Evolutionary conservation across 83 land plant genomes (phyloP).

Genomic region (Picea engelmannii): DNA sequence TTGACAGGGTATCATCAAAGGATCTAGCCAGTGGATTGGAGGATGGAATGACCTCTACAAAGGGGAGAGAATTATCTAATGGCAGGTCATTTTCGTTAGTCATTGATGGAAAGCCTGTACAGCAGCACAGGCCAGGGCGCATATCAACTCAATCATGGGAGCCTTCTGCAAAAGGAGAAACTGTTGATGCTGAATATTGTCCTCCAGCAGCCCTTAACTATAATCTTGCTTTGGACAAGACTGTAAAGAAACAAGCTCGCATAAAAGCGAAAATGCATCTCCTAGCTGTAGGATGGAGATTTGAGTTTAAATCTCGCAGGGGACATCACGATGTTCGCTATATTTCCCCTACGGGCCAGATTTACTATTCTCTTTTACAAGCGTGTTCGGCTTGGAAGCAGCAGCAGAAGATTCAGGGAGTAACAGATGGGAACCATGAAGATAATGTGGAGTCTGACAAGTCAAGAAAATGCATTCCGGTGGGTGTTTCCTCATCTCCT

Average conservation of each 20-base stretch:
- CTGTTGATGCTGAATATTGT: constrained; percentile 26
- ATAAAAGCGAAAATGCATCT: constrained; percentile 19
- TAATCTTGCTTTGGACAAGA: background rate
- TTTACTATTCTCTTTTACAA: constrained; percentile 35
- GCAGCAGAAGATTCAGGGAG: background rate
- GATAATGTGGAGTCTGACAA: background rate
- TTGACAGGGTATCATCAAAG: background rate
- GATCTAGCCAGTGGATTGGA: background rate
- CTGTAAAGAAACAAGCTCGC: background rate
- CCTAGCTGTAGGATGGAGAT: constrained; percentile 39
- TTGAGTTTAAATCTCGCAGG: constrained; percentile 16
- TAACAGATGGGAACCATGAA: background rate
- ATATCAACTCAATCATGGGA: constrained; percentile 4
- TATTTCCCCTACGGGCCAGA: constrained; percentile 36
- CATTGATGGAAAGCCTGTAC: background rate
- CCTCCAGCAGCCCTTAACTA: constrained; percentile 23
- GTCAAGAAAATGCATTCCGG: background rate
- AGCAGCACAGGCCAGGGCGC: background rate
- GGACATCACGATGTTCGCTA: constrained; percentile 18
- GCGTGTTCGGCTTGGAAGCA: constrained; percentile 51
- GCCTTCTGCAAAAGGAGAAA: background rate
- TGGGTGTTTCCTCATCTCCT: background rate
- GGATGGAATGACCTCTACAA: background rate
- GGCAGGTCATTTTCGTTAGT: background rate
- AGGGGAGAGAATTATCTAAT: background rate